Evolutionary conservation across 1,139 yeast genomes (phyloP).

Genomic region (Candida buenavistaensis): DNA sequence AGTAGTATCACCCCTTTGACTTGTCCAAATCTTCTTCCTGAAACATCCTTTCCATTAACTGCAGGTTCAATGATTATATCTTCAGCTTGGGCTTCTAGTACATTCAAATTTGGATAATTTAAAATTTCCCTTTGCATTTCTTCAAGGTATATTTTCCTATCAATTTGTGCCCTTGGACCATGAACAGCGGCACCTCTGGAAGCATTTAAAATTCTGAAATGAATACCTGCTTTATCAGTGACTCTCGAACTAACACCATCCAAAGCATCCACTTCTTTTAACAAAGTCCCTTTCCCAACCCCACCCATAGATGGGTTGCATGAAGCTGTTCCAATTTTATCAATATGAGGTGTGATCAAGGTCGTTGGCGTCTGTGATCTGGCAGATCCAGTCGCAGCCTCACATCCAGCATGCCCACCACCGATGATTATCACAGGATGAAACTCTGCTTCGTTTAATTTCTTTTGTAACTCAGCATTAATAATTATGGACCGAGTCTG

Average conservation of each 20-base stretch:
- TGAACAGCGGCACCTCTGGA: conserved; percentile 97
- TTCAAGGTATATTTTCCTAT: conserved; percentile 69
- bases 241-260: conserved; percentile 88
- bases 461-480: conserved; percentile 37
- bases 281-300: conserved; percentile 91
- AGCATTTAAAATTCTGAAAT: conserved; percentile 81
- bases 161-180: conserved; percentile 98
- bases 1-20: conserved; percentile 73
- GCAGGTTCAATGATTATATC: conserved; percentile 71
- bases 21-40: conserved; percentile 40
- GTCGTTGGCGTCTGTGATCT: conserved; percentile 74
- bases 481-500: conserved; percentile 26
- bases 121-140: conserved; percentile 77
- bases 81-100: conserved; percentile 76
- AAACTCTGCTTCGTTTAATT: conserved; percentile 31
- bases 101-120: conserved; percentile 57
- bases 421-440: conserved; percentile 87
- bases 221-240: conserved; percentile 91
- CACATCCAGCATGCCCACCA: conserved; percentile 99
- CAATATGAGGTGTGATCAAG: conserved; percentile 71
- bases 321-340: conserved; percentile 89
- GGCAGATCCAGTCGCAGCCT: conserved; percentile 94
- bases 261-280: conserved; percentile 92
- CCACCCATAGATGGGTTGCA: conserved; percentile 99
- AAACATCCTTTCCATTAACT: conserved; percentile 20